These are phyloP conservation scores for Malassezia sympodialis DNA, from an alignment of 1,284 basidiomycete species.

Conservation along the genomic window DNA sequence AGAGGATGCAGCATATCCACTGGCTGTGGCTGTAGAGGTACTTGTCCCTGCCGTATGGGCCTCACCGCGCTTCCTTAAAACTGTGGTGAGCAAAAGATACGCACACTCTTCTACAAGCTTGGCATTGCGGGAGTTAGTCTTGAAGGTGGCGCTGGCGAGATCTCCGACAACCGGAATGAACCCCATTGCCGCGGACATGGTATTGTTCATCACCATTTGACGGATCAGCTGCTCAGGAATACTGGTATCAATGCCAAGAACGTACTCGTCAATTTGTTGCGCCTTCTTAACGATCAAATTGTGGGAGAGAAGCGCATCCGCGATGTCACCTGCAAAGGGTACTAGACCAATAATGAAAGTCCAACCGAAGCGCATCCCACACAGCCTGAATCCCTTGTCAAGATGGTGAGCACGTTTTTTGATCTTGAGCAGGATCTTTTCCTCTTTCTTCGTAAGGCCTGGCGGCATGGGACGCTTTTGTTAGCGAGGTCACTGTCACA, in stretches of 20 bases:
- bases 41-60: neutral
- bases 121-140: slow-evolving; percentile 83
- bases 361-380: slow-evolving; percentile 78
- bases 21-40: neutral
- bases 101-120: slow-evolving; percentile 37
- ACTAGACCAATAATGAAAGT: slow-evolving; percentile 56
- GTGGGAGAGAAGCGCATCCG: slow-evolving; percentile 63
- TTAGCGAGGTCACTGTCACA: neutral
- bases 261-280: slow-evolving; percentile 55
- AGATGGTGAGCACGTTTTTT: slow-evolving; percentile 69
- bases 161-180: slow-evolving; percentile 71
- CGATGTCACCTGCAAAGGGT: slow-evolving; percentile 62
- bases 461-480: slow-evolving; percentile 57
- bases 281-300: slow-evolving; percentile 67
- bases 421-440: slow-evolving; percentile 55
- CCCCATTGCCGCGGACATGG: slow-evolving; percentile 62
- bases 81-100: neutral
- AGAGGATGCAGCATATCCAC: neutral
- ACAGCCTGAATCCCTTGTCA: slow-evolving; percentile 76
- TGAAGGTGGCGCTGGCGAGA: slow-evolving; percentile 63
- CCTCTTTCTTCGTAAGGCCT: slow-evolving; percentile 67
- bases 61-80: slow-evolving; percentile 3
- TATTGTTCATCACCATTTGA: slow-evolving; percentile 65
- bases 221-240: slow-evolving; percentile 32
- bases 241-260: neutral